These are phyloP conservation scores for Phytopythium aichiense DNA, from an alignment of 352 stramenopile genomes.

Conservation along the genomic window DNA sequence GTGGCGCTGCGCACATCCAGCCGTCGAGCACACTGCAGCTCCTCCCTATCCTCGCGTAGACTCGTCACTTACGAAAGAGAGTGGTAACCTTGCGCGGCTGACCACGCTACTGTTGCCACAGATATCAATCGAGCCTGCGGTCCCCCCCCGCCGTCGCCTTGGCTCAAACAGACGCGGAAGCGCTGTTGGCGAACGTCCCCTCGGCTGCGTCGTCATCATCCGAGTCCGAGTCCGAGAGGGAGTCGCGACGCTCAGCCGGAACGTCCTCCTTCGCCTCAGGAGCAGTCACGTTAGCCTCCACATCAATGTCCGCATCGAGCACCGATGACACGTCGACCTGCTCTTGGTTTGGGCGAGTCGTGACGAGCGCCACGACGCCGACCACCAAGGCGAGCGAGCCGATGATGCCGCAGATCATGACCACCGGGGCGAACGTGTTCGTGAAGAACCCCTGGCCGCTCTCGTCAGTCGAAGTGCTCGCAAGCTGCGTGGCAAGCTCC, in stretches of 20 bases:
- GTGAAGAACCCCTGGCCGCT: slow-evolving; percentile 29
- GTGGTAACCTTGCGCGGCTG: not conserved
- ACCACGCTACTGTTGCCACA: not conserved
- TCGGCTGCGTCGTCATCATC: slow-evolving; percentile 44
- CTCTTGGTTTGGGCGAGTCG: slow-evolving; percentile 20
- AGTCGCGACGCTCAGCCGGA: slow-evolving; percentile 31
- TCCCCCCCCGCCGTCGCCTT: not conserved
- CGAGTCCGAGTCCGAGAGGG: slow-evolving; percentile 50
- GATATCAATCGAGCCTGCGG: not conserved
- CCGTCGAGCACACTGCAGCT: not conserved
- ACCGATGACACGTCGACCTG: slow-evolving; percentile 33
- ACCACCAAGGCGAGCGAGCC: slow-evolving; percentile 61
- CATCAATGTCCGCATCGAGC: slow-evolving; percentile 46
- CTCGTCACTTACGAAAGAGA: not conserved
- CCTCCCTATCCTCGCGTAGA: not conserved
- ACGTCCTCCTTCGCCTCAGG: slow-evolving; percentile 24
- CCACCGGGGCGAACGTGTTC: slow-evolving; percentile 36
- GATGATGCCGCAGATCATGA: slow-evolving; percentile 66
- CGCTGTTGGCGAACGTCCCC: slow-evolving; percentile 49
- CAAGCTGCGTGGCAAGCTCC: slow-evolving; percentile 57
- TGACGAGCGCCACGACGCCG: slow-evolving; percentile 51
- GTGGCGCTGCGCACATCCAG: not conserved
- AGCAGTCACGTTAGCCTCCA: slow-evolving; percentile 37
- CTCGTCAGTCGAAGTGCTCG: slow-evolving; percentile 22
- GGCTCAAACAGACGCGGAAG: slow-evolving; percentile 16